A percentile compares a stretch with the other conserved stretches of the same genome.
Evolutionary conservation across 306 rosid genomes (phyloP).

Genomic region (Neltuma alba): DNA sequence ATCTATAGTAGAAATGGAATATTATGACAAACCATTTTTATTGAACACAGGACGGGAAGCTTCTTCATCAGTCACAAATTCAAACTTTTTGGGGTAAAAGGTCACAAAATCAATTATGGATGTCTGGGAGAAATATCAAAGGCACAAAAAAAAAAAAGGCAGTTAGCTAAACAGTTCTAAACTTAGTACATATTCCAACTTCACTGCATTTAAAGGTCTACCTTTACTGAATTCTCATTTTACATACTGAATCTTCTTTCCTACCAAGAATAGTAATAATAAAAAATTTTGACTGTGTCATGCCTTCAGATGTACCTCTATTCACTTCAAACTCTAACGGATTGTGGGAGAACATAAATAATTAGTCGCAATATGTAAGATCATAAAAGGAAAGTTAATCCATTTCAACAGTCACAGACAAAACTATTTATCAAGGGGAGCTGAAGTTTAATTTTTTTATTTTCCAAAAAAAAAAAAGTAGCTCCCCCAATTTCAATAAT

Average conservation of each 20-base stretch:
- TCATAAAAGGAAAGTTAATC: neutral
- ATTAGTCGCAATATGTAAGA: neutral
- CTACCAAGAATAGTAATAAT: neutral
- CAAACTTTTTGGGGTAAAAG: neutral
- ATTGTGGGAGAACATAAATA: neutral
- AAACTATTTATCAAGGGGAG: neutral
- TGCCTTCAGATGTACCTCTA: neutral
- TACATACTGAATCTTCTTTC: neutral
- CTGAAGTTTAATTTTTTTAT: neutral
- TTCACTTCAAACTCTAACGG: constrained; percentile 23
- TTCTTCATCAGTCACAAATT: constrained; percentile 3
- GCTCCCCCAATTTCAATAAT: neutral
- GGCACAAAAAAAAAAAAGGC: neutral
- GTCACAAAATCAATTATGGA: neutral
- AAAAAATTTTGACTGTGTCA: constrained; percentile 1
- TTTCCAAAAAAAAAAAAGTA: neutral
- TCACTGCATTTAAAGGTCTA: constrained; percentile 7
- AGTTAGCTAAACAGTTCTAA: neutral
- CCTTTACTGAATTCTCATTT: constrained; percentile 9
- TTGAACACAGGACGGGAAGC: neutral
- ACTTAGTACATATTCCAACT: neutral
- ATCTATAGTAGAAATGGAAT: neutral
- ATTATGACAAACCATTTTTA: neutral
- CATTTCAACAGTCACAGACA: neutral
- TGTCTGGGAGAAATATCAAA: neutral